phyloP scores from a whole-genome alignment of 192 early-diverging fungal species.

The Phlyctochytrium arcticum region DNA sequence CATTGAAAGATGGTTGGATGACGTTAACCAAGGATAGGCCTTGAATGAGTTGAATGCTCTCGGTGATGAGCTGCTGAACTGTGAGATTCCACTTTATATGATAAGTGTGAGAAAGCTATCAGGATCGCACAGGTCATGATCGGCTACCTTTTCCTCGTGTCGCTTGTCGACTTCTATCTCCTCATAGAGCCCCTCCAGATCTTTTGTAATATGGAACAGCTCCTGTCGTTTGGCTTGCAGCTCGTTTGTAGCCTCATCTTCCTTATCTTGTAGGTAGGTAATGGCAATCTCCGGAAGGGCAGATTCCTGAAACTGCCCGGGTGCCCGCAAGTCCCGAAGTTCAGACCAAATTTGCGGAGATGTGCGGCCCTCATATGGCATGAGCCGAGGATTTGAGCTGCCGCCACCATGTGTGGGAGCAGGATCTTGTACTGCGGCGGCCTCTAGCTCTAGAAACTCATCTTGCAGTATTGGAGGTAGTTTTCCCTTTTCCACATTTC shows the following conservation, averaged over 20 bases:
- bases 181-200: not conserved
- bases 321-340: no score
- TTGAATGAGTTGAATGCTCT: not conserved
- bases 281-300: conserved; percentile 9
- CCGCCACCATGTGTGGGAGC: no score
- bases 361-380: no score
- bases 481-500: no score
- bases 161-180: not conserved
- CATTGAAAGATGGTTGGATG: not conserved
- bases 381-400: no score
- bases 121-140: no score
- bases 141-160: not conserved
- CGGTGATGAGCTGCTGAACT: not conserved
- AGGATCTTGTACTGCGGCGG: no score
- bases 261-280: not conserved
- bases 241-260: not conserved
- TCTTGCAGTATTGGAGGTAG: no score
- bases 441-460: no score
- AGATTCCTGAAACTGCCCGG: no score
- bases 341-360: no score
- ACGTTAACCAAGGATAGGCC: not conserved
- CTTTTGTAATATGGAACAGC: not conserved
- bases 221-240: not conserved
- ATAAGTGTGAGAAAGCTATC: not conserved
- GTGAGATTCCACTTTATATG: not conserved